Evolutionary conservation across 2,329 filamentous ascomycete species (phyloP).

Genomic region (Neofusicoccum sp.): DNA sequence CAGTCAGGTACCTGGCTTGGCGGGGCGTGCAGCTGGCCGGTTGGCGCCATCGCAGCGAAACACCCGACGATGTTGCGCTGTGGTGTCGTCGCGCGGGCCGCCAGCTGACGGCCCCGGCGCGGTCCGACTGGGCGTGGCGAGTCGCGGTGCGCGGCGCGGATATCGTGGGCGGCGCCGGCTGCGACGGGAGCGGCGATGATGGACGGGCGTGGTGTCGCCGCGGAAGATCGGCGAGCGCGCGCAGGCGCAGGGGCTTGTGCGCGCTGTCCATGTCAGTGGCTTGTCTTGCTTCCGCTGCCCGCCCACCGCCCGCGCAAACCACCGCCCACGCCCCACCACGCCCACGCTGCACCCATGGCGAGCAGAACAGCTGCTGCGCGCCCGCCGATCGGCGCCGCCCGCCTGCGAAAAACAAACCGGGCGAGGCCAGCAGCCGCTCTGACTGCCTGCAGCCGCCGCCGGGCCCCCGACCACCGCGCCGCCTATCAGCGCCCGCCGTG

Average conservation of each 20-base stretch:
- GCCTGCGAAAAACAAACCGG: neutral
- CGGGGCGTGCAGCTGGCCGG: conserved; percentile 7
- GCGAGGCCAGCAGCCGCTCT: neutral
- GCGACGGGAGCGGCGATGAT: neutral
- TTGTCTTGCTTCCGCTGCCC: conserved; percentile 9
- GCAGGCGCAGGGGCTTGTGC: neutral
- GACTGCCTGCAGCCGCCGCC: conserved; percentile 9
- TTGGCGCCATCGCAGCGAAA: neutral
- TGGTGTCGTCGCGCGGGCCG: no score
- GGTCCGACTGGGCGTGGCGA: neutral
- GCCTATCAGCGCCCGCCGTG: conserved; percentile 6
- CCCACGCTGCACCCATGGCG: neutral
- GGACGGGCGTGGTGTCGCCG: conserved; percentile 4
- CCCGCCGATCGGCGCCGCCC: neutral
- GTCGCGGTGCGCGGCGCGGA: neutral
- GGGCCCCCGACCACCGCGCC: neutral
- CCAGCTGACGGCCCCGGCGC: neutral
- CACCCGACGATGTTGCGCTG: no score
- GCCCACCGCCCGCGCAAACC: neutral
- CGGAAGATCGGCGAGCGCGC: conserved; percentile 8
- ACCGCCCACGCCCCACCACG: neutral
- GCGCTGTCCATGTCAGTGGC: no score
- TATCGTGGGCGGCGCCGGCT: neutral
- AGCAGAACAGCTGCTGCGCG: neutral
- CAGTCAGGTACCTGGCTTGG: conserved; percentile 20